phyloP scores from a whole-genome alignment of 306 rosid genomes.

The Medicago lupulina region DNA sequence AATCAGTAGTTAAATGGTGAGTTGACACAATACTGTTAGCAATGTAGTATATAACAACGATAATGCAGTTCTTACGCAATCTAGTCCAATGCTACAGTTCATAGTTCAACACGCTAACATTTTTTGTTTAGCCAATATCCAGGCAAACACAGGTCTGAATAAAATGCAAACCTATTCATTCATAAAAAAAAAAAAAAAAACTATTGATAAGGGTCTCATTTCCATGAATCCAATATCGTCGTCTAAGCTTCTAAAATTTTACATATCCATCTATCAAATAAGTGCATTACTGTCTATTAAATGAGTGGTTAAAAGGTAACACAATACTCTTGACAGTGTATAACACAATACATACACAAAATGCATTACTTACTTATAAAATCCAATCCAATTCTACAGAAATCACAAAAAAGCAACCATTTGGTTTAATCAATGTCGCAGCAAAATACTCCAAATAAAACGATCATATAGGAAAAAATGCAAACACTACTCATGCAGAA shows the following conservation, averaged over 20 bases:
- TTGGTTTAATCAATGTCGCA: not conserved
- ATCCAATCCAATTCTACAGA: not conserved
- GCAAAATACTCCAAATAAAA: constrained; percentile 1
- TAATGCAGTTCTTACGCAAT: too few relatives aligned
- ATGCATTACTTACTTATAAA: not conserved
- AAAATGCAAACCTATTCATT: too few relatives aligned
- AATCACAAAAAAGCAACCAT: not conserved
- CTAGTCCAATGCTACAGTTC: too few relatives aligned
- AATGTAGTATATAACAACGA: too few relatives aligned
- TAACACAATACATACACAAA: not conserved
- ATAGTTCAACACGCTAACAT: too few relatives aligned
- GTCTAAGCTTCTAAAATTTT: not conserved
- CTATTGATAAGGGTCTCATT: too few relatives aligned
- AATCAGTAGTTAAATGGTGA: too few relatives aligned
- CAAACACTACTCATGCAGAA: not conserved
- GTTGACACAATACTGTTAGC: too few relatives aligned
- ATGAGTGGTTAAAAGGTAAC: not conserved
- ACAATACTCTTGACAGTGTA: not conserved
- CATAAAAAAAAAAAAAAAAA: too few relatives aligned
- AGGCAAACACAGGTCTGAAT: too few relatives aligned
- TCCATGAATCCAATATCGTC: too few relatives aligned
- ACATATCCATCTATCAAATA: not conserved
- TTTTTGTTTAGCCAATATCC: too few relatives aligned
- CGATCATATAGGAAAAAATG: not conserved
- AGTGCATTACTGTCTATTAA: not conserved